phyloP scores from a whole-genome alignment of 495 filamentous ascomycete species.

The Hypoxylon fragiforme region DNA sequence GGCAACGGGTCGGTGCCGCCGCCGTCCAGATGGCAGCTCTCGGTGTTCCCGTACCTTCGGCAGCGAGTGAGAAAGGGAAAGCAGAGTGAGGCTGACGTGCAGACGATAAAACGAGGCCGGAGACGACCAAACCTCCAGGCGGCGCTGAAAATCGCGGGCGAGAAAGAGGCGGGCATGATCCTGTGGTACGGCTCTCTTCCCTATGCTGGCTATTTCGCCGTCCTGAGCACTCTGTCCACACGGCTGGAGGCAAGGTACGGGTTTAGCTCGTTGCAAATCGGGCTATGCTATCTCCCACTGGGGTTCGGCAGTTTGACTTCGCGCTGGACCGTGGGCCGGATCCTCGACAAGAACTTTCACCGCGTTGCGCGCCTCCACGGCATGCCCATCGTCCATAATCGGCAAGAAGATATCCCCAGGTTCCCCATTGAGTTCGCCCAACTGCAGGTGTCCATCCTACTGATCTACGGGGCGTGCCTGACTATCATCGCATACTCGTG shows the following conservation, averaged over 20 bases:
- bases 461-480: slow-evolving; percentile 43
- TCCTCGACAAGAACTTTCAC: slow-evolving; percentile 51
- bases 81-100: neutral
- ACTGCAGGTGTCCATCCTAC: slow-evolving; percentile 41
- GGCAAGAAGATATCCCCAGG: slow-evolving; percentile 45
- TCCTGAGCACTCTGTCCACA: slow-evolving; percentile 38
- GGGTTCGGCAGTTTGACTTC: slow-evolving; percentile 46
- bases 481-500: slow-evolving; percentile 52
- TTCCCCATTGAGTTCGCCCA: slow-evolving; percentile 50
- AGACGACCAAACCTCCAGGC: slow-evolving; percentile 27
- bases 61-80: slow-evolving; percentile 12
- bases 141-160: slow-evolving; percentile 40
- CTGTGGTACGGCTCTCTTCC: slow-evolving; percentile 44
- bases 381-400: slow-evolving; percentile 41
- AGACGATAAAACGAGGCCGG: slow-evolving; percentile 7
- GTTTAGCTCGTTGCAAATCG: slow-evolving; percentile 48
- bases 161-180: slow-evolving; percentile 50
- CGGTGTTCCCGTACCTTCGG: slow-evolving; percentile 30
- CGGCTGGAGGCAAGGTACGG: slow-evolving; percentile 43
- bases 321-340: slow-evolving; percentile 40
- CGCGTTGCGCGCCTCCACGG: slow-evolving; percentile 39
- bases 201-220: slow-evolving; percentile 40
- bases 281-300: slow-evolving; percentile 53
- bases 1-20: slow-evolving; percentile 52
- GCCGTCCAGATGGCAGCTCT: slow-evolving; percentile 45